Conservation (phyloP, 305 asterid genomes). For the Solanum hybrid region DNA sequence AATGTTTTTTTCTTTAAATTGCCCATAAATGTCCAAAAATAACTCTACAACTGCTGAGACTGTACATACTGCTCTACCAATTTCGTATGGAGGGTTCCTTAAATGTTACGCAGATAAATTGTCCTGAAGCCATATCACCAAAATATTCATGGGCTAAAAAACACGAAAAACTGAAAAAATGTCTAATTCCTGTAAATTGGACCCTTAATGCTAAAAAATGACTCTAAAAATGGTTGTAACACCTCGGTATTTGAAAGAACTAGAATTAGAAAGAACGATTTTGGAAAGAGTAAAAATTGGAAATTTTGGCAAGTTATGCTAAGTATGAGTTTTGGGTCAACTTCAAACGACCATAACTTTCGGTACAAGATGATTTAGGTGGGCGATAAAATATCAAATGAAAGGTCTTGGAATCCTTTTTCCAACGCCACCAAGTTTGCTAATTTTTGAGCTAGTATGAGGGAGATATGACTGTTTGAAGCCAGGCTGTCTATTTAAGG, state of each 20-base stretch:
- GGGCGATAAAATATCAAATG: no score
- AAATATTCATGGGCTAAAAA: background rate
- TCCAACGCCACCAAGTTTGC: background rate
- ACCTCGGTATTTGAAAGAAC: background rate
- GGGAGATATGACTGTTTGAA: no score
- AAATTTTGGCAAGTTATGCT: background rate
- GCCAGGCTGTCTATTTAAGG: background rate
- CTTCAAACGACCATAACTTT: no score
- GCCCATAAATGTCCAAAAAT: no score
- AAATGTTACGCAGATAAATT: background rate
- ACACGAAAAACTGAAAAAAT: no score
- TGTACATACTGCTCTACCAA: background rate
- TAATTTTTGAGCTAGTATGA: background rate
- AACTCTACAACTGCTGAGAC: no score
- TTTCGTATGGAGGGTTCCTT: background rate
- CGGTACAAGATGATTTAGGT: background rate
- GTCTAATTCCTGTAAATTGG: background rate
- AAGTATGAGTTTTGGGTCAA: background rate
- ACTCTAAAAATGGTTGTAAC: background rate
- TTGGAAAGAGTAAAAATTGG: background rate
- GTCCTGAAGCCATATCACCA: background rate
- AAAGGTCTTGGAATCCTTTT: background rate
- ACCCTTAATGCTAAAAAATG: no score
- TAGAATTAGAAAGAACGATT: no score
- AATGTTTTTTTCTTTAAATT: no score